These are phyloP conservation scores for Cadophora gregata DNA, from an alignment of 2,329 filamentous ascomycete species.

Conservation along the genomic window DNA sequence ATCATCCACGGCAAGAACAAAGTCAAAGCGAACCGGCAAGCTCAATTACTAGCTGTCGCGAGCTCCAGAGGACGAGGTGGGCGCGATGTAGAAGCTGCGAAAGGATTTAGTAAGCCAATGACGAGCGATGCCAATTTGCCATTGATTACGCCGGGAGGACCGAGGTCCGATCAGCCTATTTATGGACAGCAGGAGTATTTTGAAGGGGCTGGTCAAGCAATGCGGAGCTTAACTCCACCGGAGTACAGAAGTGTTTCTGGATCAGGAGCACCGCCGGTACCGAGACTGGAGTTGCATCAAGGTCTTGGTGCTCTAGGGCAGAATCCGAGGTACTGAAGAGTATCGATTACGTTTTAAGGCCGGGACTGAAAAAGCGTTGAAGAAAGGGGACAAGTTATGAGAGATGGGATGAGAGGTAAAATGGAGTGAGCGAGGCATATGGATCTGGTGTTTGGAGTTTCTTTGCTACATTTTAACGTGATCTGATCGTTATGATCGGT, in stretches of 20 bases:
- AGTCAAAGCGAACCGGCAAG: constrained; percentile 19
- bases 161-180: constrained; percentile 20
- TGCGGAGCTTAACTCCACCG: constrained; percentile 12
- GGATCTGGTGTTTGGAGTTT: constrained; percentile 1
- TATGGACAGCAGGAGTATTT: constrained; percentile 26
- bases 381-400: not conserved
- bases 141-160: constrained; percentile 25
- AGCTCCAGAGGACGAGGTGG: not conserved
- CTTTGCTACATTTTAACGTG: not conserved
- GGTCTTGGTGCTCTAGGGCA: constrained; percentile 32
- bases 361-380: not conserved
- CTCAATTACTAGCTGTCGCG: constrained; percentile 14
- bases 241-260: constrained; percentile 3
- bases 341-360: not conserved
- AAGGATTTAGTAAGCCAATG: constrained; percentile 21
- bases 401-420: not conserved
- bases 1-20: constrained; percentile 21
- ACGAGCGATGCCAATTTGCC: constrained; percentile 28
- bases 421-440: not conserved
- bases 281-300: constrained; percentile 29
- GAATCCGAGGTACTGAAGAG: constrained; percentile 15
- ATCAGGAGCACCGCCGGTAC: constrained; percentile 13
- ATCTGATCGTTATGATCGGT: not conserved
- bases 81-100: constrained; percentile 27
- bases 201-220: constrained; percentile 18